These are phyloP conservation scores for Claviceps sp. DNA, from an alignment of 2,329 filamentous ascomycete genomes.

Conservation along the genomic window DNA sequence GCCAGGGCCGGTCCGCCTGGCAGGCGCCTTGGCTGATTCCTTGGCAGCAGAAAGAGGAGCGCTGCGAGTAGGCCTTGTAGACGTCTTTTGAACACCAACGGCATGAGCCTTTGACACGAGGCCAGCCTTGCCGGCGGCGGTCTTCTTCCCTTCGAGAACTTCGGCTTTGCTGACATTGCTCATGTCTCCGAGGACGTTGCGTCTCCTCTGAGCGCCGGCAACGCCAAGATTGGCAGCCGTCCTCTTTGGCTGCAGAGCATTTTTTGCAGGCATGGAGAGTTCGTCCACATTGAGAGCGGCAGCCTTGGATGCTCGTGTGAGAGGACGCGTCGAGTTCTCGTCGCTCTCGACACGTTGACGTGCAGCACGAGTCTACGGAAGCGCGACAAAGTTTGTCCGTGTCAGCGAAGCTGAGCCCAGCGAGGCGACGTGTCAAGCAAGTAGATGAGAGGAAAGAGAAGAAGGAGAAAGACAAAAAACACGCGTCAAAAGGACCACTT, in stretches of 20 bases:
- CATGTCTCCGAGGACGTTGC: constrained; percentile 80
- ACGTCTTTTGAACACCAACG: constrained; percentile 66
- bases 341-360: constrained; percentile 82
- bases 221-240: constrained; percentile 35
- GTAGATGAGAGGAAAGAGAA: background rate
- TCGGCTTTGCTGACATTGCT: constrained; percentile 86
- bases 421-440: background rate
- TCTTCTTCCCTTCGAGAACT: constrained; percentile 61
- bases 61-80: constrained; percentile 43
- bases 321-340: constrained; percentile 70
- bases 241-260: constrained; percentile 60
- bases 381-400: background rate
- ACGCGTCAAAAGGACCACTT: constrained; percentile 9
- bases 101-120: constrained; percentile 72
- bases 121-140: constrained; percentile 46
- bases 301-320: constrained; percentile 89
- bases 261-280: constrained; percentile 40
- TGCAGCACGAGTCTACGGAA: constrained; percentile 48
- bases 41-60: constrained; percentile 46
- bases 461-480: background rate
- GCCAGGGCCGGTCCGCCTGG: constrained; percentile 63
- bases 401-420: constrained; percentile 6
- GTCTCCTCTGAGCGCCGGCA: constrained; percentile 48
- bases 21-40: constrained; percentile 53
- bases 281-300: constrained; percentile 59